Conservation (phyloP, 495 filamentous ascomycete genomes). For the Penicillium roqueforti region DNA sequence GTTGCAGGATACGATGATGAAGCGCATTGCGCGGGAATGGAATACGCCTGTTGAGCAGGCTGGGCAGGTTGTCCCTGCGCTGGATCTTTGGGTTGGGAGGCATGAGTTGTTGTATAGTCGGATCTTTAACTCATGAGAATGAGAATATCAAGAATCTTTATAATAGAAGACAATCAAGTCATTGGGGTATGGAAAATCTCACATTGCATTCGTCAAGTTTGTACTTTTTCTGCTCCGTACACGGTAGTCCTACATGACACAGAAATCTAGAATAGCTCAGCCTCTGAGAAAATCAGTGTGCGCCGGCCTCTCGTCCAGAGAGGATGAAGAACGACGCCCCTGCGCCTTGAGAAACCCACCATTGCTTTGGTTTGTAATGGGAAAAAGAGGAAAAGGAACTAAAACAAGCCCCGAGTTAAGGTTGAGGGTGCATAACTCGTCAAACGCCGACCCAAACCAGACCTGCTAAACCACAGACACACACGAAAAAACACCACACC, state of each 20-base stretch:
- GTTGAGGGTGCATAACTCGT: slow-evolving; percentile 20
- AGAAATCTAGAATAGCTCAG: slow-evolving; percentile 17
- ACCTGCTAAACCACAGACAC: slow-evolving; percentile 38
- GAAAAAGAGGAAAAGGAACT: slow-evolving; percentile 15
- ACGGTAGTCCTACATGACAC: slow-evolving; percentile 39
- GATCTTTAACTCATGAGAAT: slow-evolving; percentile 77
- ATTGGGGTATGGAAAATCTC: slow-evolving; percentile 2
- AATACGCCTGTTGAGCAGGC: slow-evolving; percentile 63
- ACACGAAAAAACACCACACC: slow-evolving; percentile 43
- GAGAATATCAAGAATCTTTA: neutral
- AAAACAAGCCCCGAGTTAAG: slow-evolving; percentile 9
- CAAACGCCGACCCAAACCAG: slow-evolving; percentile 40
- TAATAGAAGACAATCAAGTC: neutral
- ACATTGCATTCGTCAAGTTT: slow-evolving; percentile 19
- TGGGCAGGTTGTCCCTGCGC: slow-evolving; percentile 77
- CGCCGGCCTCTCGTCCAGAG: slow-evolving; percentile 27
- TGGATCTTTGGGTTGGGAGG: slow-evolving; percentile 92
- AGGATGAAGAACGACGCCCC: slow-evolving; percentile 16
- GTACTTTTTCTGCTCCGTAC: slow-evolving; percentile 8
- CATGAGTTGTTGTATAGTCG: slow-evolving; percentile 94
- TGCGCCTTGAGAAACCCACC: slow-evolving; percentile 9
- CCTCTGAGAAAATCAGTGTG: slow-evolving; percentile 13
- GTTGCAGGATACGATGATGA: slow-evolving; percentile 58
- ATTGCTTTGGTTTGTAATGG: neutral
- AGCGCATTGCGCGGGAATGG: slow-evolving; percentile 59